phyloP scores from a whole-genome alignment of 768 basidiomycete genomes.

The Baorangia bicolor region DNA sequence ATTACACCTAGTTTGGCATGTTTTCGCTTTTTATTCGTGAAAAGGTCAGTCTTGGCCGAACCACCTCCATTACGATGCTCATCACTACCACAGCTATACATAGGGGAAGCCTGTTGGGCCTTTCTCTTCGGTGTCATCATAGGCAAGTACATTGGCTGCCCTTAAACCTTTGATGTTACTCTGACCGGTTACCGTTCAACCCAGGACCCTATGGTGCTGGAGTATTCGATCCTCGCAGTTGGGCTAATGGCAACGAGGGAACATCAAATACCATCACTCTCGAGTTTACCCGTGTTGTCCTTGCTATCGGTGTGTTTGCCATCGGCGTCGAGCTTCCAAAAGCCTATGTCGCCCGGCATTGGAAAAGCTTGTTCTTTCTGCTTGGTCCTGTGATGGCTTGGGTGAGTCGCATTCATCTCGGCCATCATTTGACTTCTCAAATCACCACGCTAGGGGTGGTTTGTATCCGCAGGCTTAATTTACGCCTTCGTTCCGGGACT shows the following conservation, averaged over 20 bases:
- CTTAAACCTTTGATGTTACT: not conserved
- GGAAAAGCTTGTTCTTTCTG: conserved; percentile 85
- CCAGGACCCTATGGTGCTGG: conserved; percentile 80
- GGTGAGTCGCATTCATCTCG: conserved; percentile 45
- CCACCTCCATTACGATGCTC: not conserved
- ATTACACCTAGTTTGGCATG: conserved; percentile 76
- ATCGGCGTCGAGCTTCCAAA: conserved; percentile 98
- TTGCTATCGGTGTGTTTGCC: conserved; percentile 96
- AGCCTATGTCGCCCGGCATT: conserved; percentile 91
- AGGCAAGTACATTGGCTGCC: conserved; percentile 42
- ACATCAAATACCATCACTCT: conserved; percentile 76
- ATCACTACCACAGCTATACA: conserved; percentile 58
- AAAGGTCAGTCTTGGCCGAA: conserved; percentile 46
- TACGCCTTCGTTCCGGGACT: conserved; percentile 89
- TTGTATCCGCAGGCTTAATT: conserved; percentile 87
- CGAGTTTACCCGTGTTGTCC: conserved; percentile 85
- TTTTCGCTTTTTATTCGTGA: conserved; percentile 91
- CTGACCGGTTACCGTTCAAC: conserved; percentile 7
- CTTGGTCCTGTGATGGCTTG: conserved; percentile 82
- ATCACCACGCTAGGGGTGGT: conserved; percentile 70
- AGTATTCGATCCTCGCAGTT: conserved; percentile 78
- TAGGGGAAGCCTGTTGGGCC: conserved; percentile 96
- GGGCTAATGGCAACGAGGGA: conserved; percentile 54
- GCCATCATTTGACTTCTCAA: conserved; percentile 5
- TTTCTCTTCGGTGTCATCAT: conserved; percentile 92